Conservation (phyloP, 2,329 filamentous ascomycete species). For the Aspergillus caelatus region DNA sequence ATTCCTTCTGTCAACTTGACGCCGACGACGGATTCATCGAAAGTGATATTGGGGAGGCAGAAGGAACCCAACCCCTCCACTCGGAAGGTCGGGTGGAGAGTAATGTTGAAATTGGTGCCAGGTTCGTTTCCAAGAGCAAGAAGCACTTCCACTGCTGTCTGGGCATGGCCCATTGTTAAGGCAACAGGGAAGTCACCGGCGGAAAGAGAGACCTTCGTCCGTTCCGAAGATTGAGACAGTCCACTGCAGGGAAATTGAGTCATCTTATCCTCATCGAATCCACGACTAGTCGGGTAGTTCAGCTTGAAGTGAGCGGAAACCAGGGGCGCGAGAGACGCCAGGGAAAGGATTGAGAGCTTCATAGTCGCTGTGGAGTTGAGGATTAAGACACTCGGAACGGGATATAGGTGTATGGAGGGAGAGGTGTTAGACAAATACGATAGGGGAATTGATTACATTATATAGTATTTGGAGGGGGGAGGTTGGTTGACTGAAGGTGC, state of each 20-base stretch:
- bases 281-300: slow-evolving; percentile 55
- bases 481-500: background rate
- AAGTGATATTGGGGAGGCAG: slow-evolving; percentile 63
- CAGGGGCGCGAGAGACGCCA: slow-evolving; percentile 48
- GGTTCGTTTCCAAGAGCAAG: slow-evolving; percentile 56
- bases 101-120: slow-evolving; percentile 68
- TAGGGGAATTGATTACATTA: background rate
- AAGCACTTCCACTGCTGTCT: slow-evolving; percentile 56
- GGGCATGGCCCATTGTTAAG: slow-evolving; percentile 55
- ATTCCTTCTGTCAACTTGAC: slow-evolving; percentile 61
- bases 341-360: slow-evolving; percentile 38
- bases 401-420: background rate
- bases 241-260: slow-evolving; percentile 55
- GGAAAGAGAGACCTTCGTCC: slow-evolving; percentile 54
- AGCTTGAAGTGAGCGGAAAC: slow-evolving; percentile 60
- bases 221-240: slow-evolving; percentile 46
- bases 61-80: slow-evolving; percentile 65
- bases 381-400: background rate
- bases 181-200: slow-evolving; percentile 54
- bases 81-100: slow-evolving; percentile 64
- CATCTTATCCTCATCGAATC: slow-evolving; percentile 52
- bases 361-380: slow-evolving; percentile 19
- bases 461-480: background rate
- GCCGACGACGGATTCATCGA: slow-evolving; percentile 33
- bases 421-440: background rate